A percentile compares a stretch with the other conserved stretches of the same genome.
Evolutionary conservation across 176 grass and related monocot species (phyloP).

Genomic region (Raddia distichophylla): DNA sequence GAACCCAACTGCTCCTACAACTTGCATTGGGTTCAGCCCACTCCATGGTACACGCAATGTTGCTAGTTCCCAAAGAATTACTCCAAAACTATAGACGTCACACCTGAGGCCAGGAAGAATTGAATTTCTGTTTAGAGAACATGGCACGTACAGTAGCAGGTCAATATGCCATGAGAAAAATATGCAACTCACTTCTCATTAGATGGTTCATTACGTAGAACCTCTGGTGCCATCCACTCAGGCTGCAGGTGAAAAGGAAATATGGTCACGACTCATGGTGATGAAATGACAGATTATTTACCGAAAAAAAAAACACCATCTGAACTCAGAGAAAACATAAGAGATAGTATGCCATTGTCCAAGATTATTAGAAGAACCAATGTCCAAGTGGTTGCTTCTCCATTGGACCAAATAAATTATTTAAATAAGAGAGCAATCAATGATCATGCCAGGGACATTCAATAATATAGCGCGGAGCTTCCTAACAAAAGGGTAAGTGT

Average conservation of each 20-base stretch:
- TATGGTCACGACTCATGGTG: not conserved
- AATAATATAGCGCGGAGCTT: conserved; percentile 3
- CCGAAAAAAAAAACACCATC: not conserved
- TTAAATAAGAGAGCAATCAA: not conserved
- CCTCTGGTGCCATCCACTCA: conserved; percentile 99
- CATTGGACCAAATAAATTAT: conserved; percentile 7
- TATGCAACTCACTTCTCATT: conserved; percentile 83
- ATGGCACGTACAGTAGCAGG: conserved; percentile 19
- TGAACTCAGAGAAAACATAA: conserved; percentile 29
- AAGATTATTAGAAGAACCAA: not conserved
- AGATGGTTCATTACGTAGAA: conserved; percentile 87
- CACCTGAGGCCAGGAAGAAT: conserved; percentile 62
- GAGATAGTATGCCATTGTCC: not conserved
- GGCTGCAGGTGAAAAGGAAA: conserved; percentile 67
- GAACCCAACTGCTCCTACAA: conserved; percentile 95
- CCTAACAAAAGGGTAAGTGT: not conserved
- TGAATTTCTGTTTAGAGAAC: conserved; percentile 23
- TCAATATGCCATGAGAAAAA: conserved; percentile 16
- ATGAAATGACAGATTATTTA: conserved; percentile 9
- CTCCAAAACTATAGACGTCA: conserved; percentile 97
- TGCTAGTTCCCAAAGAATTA: conserved; percentile 97
- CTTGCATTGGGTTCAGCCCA: conserved; percentile 97
- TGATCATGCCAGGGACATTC: not conserved
- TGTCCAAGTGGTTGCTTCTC: not conserved
- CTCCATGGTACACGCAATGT: conserved; percentile 91